phyloP scores from a whole-genome alignment of 768 basidiomycete genomes.

The Russula dissimulans region DNA sequence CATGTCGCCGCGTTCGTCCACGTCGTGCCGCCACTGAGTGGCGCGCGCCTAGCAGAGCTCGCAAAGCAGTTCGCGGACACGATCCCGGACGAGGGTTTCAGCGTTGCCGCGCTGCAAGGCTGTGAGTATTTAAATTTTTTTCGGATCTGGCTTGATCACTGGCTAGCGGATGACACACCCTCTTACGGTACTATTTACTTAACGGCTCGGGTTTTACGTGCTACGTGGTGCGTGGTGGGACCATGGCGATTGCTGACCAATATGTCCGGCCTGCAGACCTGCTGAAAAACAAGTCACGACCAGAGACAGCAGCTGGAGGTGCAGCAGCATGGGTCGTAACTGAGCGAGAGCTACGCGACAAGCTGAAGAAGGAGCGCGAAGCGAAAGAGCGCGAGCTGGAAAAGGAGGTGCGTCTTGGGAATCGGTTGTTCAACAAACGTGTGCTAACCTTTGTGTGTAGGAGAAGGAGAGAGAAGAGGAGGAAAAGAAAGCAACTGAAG shows the following conservation, averaged over 20 bases:
- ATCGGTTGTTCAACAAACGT: background rate
- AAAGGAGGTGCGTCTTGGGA: conserved; percentile 41
- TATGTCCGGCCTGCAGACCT: conserved; percentile 40
- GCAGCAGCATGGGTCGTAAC: conserved; percentile 63
- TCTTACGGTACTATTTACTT: conserved; percentile 7
- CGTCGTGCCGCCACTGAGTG: conserved; percentile 57
- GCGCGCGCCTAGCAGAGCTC: conserved; percentile 50
- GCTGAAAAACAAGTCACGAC: conserved; percentile 76
- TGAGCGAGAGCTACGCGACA: conserved; percentile 69
- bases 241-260: conserved; percentile 22
- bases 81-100: conserved; percentile 80
- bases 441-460: conserved; percentile 26
- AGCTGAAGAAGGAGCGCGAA: conserved; percentile 65
- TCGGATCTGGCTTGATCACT: conserved; percentile 17
- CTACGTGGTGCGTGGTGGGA: conserved; percentile 15
- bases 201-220: conserved; percentile 9
- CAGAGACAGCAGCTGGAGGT: conserved; percentile 61
- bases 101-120: conserved; percentile 84
- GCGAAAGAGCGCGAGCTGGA: conserved; percentile 60
- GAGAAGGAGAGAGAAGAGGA: conserved; percentile 60
- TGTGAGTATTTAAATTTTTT: conserved; percentile 44
- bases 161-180: conserved; percentile 15
- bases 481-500: conserved; percentile 40
- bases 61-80: conserved; percentile 73
- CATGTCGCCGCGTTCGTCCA: conserved; percentile 50